Base-by-base conservation (phyloP, 2,329 filamentous ascomycete genomes). In the Aspergillus clavatus region DNA sequence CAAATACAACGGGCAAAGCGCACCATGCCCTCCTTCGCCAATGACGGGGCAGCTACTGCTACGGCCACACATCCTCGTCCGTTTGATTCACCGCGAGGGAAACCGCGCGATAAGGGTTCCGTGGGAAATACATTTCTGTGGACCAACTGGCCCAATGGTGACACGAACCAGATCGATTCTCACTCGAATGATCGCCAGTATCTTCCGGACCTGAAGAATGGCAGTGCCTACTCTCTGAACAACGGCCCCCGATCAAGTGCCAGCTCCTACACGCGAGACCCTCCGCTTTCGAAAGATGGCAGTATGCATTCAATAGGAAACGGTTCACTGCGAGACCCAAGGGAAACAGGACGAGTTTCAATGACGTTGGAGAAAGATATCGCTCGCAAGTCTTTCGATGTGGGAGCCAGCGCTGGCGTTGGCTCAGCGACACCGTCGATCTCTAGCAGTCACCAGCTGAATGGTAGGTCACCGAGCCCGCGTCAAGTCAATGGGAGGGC, bases 151-250 rank as follows among this genome's bases (percentile, higher is more conserved):
- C 62, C 65, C 38, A 71, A 71, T 60, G 65, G 66, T 45, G 71
- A 72, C 50, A 56, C 62, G n/a, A 67, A 59, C 42, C 60, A 67
- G 42, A 51, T 67, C 41, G 69, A 72, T 42, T 46, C 63, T 12
- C 58, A 59, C 29, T 59, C 66, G 43, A 63, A 65, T 51, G 68
- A 72, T 49, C 69, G 65, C 45, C 59, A 62, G 39, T 57, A 69
- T 48, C 48, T 66, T 52, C 64, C 66, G 40, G 60, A 62, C 23
- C 45, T 67, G 27, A 71, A 69, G 59, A 68, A 72, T 65, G 76
- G 79, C 59, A 83, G 76, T 67, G 78, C 83, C 69, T 79, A 73
- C 65, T 76, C 79, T 28, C 60, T 80, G 60, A 75, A 77, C 55
- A 75, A 77, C 55, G 82, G 83, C 61, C 79, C 76, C 53, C 74